Evolutionary conservation across 495 filamentous ascomycete genomes (phyloP).

Genomic region (Penicillium bovifimosum): DNA sequence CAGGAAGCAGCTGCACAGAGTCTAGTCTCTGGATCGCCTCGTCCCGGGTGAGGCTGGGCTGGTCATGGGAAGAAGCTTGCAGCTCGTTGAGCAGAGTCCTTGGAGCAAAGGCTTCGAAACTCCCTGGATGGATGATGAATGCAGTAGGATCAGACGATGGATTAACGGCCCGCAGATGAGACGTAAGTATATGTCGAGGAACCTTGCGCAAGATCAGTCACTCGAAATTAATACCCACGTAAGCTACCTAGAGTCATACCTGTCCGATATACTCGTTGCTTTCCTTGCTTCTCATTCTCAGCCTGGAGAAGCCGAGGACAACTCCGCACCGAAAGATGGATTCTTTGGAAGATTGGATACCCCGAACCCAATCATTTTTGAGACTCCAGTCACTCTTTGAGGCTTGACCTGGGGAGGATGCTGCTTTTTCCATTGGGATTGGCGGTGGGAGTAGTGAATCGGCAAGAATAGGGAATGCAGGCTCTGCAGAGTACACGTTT

Average conservation of each 20-base stretch:
- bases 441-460: slow-evolving; percentile 23
- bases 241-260: slow-evolving; percentile 16
- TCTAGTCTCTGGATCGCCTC: slow-evolving; percentile 35
- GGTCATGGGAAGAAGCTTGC: slow-evolving; percentile 9
- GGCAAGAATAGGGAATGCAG: slow-evolving; percentile 35
- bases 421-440: background rate
- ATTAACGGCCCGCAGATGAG: slow-evolving; percentile 1
- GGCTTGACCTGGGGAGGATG: background rate
- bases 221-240: no score
- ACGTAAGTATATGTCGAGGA: slow-evolving; percentile 13
- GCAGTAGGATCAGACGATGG: slow-evolving; percentile 17
- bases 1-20: slow-evolving; percentile 35
- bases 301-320: slow-evolving; percentile 37
- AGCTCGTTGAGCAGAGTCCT: slow-evolving; percentile 55
- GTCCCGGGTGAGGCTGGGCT: slow-evolving; percentile 21
- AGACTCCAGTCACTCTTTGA: slow-evolving; percentile 27
- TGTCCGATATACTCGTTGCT: slow-evolving; percentile 31
- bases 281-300: slow-evolving; percentile 22
- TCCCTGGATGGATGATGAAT: slow-evolving; percentile 62
- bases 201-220: slow-evolving; percentile 2
- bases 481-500: slow-evolving; percentile 26
- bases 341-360: slow-evolving; percentile 13
- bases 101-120: slow-evolving; percentile 75
- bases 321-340: slow-evolving; percentile 28
- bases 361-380: slow-evolving; percentile 22